phyloP scores from a whole-genome alignment of 768 basidiomycete genomes.

The Lyophyllum decastes region DNA sequence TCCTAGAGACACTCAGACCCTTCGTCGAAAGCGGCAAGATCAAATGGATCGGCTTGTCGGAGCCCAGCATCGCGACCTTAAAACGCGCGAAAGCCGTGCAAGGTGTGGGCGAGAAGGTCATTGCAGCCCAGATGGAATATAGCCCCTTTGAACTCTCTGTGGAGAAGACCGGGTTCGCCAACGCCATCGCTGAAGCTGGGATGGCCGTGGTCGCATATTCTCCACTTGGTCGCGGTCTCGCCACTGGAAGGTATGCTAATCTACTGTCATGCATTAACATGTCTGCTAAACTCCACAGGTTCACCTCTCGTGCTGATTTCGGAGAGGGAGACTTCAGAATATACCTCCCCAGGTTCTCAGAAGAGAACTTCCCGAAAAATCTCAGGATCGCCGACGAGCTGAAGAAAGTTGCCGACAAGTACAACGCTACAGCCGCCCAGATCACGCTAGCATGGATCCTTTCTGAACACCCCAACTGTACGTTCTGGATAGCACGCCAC shows the following conservation, averaged over 20 bases:
- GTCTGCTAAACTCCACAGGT: too few relatives aligned
- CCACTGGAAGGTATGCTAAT: too few relatives aligned
- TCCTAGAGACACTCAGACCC: not conserved
- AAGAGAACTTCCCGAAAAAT: conserved; percentile 43
- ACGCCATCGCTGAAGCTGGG: conserved; percentile 20
- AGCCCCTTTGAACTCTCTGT: conserved; percentile 44
- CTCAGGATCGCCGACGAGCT: conserved; percentile 34
- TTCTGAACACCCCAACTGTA: conserved; percentile 22
- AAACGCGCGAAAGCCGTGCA: conserved; percentile 49
- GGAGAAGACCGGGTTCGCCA: conserved; percentile 38
- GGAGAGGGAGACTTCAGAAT: conserved; percentile 15
- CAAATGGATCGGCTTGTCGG: conserved; percentile 31
- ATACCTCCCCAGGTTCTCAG: conserved; percentile 39
- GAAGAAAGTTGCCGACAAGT: conserved; percentile 30
- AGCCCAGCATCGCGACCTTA: conserved; percentile 27
- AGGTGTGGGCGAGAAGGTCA: conserved; percentile 34
- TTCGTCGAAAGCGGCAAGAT: too few relatives aligned
- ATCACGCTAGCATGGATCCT: conserved; percentile 49
- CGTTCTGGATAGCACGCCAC: too few relatives aligned
- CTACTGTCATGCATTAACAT: too few relatives aligned
- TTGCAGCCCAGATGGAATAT: conserved; percentile 46
- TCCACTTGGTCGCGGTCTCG: too few relatives aligned
- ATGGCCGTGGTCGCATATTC: too few relatives aligned
- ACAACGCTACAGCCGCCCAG: conserved; percentile 41
- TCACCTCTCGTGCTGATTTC: too few relatives aligned